phyloP scores from a whole-genome alignment of 2,329 filamentous ascomycete genomes.

The Ceratocystis huliohia region DNA sequence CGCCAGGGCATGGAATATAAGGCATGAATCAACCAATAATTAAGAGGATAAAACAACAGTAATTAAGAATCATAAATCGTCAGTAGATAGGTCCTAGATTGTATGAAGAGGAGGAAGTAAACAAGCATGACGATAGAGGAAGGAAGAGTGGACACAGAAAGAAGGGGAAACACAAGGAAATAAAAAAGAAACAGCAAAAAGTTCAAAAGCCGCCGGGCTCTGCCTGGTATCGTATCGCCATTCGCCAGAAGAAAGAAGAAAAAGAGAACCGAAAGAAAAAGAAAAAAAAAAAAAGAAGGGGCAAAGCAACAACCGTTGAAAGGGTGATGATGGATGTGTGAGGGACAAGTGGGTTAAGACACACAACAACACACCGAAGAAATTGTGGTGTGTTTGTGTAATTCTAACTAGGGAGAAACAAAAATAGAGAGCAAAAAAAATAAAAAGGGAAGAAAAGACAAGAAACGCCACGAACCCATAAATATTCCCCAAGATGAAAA shows the following conservation, averaged over 20 bases:
- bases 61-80: constrained; percentile 11
- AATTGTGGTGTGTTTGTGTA: background rate
- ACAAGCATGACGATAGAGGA: background rate
- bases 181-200: constrained; percentile 9
- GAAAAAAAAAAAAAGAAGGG: background rate
- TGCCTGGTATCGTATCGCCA: constrained; percentile 20
- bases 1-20: background rate
- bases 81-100: constrained; percentile 4
- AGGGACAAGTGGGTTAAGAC: no score
- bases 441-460: constrained; percentile 21
- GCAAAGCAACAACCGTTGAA: background rate
- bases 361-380: no score
- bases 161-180: background rate
- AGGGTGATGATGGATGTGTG: background rate
- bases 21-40: background rate
- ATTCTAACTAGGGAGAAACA: background rate
- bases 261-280: background rate
- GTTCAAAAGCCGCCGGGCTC: constrained; percentile 14
- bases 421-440: constrained; percentile 7
- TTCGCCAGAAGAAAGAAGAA: constrained; percentile 14
- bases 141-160: background rate
- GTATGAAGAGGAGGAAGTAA: background rate
- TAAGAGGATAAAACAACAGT: no score
- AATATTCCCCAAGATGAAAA: constrained; percentile 5
- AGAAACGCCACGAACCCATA: constrained; percentile 2